Conservation (phyloP, 2,329 filamentous ascomycete species). For the Monosporascus sp. region DNA sequence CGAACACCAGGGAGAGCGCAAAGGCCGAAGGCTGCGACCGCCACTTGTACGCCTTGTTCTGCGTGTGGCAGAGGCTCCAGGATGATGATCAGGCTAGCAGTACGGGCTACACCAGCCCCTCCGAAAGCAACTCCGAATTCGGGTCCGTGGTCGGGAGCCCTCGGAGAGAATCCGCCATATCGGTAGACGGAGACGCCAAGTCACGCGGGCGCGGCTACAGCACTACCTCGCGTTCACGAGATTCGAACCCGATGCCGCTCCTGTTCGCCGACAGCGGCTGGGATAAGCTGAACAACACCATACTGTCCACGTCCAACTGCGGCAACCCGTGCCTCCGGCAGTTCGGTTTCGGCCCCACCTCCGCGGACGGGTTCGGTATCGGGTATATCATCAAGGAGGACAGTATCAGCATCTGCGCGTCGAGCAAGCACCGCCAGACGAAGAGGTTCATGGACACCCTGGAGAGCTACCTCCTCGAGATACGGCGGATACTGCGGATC, state of each 20-base stretch:
- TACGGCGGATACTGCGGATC: constrained; percentile 74
- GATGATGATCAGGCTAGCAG: constrained; percentile 63
- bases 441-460: constrained; percentile 83
- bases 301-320: constrained; percentile 96
- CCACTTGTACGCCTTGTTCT: constrained; percentile 90
- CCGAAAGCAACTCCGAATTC: constrained; percentile 42
- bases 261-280: constrained; percentile 86
- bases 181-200: constrained; percentile 30
- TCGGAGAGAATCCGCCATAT: constrained; percentile 43
- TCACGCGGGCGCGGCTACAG: constrained; percentile 48
- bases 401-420: constrained; percentile 82
- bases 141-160: constrained; percentile 47
- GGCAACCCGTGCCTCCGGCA: constrained; percentile 92
- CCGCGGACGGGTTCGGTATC: constrained; percentile 90
- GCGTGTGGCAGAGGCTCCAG: constrained; percentile 85
- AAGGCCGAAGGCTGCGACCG: constrained; percentile 89
- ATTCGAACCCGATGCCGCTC: constrained; percentile 56
- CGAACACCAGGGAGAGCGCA: constrained; percentile 75
- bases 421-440: constrained; percentile 91
- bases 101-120: constrained; percentile 59
- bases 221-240: constrained; percentile 41
- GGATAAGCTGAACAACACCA: constrained; percentile 92
- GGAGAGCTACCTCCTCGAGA: constrained; percentile 86
- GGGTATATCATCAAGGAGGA: constrained; percentile 99
- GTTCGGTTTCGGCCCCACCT: constrained; percentile 94